Base-by-base conservation (phyloP, 2,329 filamentous ascomycete species). In the Juglanconis oblonga region DNA sequence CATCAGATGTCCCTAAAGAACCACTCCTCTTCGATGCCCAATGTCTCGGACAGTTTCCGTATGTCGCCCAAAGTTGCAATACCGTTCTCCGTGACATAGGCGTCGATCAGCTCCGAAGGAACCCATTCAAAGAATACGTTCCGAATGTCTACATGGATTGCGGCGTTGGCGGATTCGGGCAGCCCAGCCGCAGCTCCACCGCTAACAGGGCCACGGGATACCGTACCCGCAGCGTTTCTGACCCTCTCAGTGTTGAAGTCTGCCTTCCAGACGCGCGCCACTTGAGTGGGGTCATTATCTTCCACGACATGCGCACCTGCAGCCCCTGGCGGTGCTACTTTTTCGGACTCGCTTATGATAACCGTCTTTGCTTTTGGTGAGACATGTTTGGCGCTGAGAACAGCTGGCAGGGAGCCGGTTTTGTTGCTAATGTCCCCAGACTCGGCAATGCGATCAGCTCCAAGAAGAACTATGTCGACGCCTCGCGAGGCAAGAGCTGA, bases 341-440 rank as follows among this genome's bases (percentile, higher is more conserved):
- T 90, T 52, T 87, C 87, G 5, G 78, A 74, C 57, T 87, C 84
- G 49, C 81, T 81, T 4, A 89, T 64, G 0, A 85, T 81, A 3
- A 88, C 70, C 0, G 87, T 74, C 59, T 78, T 80, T 10, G 73
- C 77, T 0, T 62, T 61, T 0, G 79, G 76, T 4, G 78, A 76
- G 3, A 82, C 70, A 53, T 81, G 70, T 56, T 77, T 83, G 7
- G 83, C 81, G 53, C 81, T 78, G 1, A 89, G 73, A 0, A 84
- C 78, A 1, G 83, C 79, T 1, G 85, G 80, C 6, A 89, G 71
- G 1, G 85, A 87, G 0, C 87, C 87, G 0, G 80, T 85, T 71
- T 90, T 90, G 72, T 90, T 90, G 69, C 81, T 85, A 17, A 89
- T 82, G 35, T 83, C 80, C 2, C 86, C 87, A 1, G 73, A 69